phyloP scores from a whole-genome alignment of 345 rosid genomes.

The Pelargonium nanum region DNA sequence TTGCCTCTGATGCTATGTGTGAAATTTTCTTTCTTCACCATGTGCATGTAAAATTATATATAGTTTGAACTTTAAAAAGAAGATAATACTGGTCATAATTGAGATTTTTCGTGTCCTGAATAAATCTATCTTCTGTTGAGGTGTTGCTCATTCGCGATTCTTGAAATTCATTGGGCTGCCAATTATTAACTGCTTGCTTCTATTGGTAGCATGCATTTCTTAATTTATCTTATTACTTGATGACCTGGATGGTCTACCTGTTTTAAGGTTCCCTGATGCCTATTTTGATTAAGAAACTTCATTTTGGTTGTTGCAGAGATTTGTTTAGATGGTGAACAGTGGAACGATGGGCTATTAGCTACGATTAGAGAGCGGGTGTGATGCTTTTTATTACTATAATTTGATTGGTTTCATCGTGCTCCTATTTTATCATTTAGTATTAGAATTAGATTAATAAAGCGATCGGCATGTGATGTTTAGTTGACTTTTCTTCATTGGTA shows the following conservation, averaged over 20 bases:
- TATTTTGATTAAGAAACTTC: neutral
- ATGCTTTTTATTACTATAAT: constrained; percentile 1
- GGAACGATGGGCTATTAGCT: constrained; percentile 92
- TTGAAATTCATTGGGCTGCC: neutral
- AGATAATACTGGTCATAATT: neutral
- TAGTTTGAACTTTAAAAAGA: neutral
- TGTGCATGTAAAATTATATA: neutral
- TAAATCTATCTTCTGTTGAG: neutral
- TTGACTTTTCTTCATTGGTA: neutral
- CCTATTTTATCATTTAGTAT: constrained; percentile 6
- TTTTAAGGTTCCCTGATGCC: neutral
- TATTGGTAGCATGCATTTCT: neutral
- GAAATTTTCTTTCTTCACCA: neutral
- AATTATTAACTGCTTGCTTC: neutral
- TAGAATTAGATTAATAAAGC: constrained; percentile 6
- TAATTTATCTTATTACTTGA: neutral
- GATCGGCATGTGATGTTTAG: neutral
- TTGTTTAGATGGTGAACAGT: constrained; percentile 66
- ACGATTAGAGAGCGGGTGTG: constrained; percentile 88
- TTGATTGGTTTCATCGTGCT: constrained; percentile 2
- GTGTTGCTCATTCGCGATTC: neutral
- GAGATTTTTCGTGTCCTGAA: neutral
- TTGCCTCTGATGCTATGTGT: neutral
- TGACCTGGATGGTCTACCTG: neutral
- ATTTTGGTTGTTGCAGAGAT: constrained; percentile 37